Evolutionary conservation across 208 protist species (phyloP).

Genomic region (Trypanosomatidae sp.): DNA sequence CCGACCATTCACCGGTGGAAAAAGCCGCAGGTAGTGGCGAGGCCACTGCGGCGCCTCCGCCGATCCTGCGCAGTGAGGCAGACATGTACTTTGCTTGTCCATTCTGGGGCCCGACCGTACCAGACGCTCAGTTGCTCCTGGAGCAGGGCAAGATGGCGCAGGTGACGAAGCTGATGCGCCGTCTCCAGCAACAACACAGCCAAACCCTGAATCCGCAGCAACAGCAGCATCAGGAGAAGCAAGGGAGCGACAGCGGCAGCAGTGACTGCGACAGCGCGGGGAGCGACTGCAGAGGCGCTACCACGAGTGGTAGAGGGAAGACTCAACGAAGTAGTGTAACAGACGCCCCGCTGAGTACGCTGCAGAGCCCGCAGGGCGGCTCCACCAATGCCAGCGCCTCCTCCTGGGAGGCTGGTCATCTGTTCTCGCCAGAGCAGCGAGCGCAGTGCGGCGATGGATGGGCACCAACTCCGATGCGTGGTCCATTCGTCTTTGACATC

Average conservation of each 20-base stretch:
- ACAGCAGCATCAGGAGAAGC: neutral
- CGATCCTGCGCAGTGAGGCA: slow-evolving; percentile 11
- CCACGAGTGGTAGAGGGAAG: neutral
- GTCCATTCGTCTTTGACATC: slow-evolving; percentile 24
- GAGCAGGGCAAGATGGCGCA: slow-evolving; percentile 50
- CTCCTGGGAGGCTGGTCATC: slow-evolving; percentile 12
- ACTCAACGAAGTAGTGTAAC: neutral
- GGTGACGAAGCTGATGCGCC: slow-evolving; percentile 30
- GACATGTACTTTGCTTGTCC: slow-evolving; percentile 45
- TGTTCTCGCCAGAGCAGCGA: slow-evolving; percentile 26
- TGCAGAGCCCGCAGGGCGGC: slow-evolving; percentile 6
- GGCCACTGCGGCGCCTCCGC: neutral
- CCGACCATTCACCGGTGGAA: neutral
- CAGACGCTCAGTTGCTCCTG: slow-evolving; percentile 34
- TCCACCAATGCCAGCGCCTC: neutral
- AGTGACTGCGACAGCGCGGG: neutral
- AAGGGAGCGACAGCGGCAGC: neutral
- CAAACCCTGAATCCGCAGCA: neutral
- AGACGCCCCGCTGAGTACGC: neutral
- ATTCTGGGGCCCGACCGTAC: slow-evolving; percentile 35
- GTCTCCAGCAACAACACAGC: slow-evolving; percentile 8
- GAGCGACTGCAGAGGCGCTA: neutral
- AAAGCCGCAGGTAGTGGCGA: neutral
- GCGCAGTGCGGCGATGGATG: slow-evolving; percentile 25
- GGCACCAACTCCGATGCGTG: slow-evolving; percentile 28